Percentiles rank a stretch among this genome's conserved stretches.
phyloP scores from a whole-genome alignment of 352 stramenopile genomes.

The Globisporangium irregulare region DNA sequence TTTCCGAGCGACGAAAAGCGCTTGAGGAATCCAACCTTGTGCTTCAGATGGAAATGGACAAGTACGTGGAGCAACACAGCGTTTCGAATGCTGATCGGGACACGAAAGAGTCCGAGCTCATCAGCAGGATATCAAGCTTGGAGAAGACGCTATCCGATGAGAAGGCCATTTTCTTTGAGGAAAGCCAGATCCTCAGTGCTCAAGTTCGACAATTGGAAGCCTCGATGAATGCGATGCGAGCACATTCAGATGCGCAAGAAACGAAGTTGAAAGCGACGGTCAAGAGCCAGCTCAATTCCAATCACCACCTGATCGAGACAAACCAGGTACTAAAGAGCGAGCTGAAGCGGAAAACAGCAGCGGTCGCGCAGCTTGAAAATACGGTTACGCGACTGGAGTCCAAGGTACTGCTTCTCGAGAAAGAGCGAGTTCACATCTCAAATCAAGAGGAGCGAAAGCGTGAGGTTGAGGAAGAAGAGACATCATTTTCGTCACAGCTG shows the following conservation, averaged over 20 bases:
- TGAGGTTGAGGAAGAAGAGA: slow-evolving; percentile 26
- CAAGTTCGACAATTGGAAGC: slow-evolving; percentile 19
- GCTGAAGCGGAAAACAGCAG: slow-evolving; percentile 23
- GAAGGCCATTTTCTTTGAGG: background rate
- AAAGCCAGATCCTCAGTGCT: slow-evolving; percentile 1
- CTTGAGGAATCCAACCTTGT: background rate
- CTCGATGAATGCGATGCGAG: slow-evolving; percentile 17
- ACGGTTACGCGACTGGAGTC: slow-evolving; percentile 41
- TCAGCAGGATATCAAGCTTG: background rate
- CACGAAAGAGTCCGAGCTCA: slow-evolving; percentile 19
- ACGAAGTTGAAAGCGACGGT: slow-evolving; percentile 34
- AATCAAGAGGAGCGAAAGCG: slow-evolving; percentile 34
- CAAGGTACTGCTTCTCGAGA: slow-evolving; percentile 42
- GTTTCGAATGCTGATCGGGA: slow-evolving; percentile 34
- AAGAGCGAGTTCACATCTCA: slow-evolving; percentile 38
- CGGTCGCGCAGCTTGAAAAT: slow-evolving; percentile 28
- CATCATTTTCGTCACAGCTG: slow-evolving; percentile 33
- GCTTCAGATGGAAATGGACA: slow-evolving; percentile 8
- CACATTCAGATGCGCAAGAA: slow-evolving; percentile 29
- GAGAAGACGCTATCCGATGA: slow-evolving; percentile 2
- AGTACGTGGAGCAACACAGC: slow-evolving; percentile 24
- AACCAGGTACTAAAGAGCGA: slow-evolving; percentile 42
- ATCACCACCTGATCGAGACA: slow-evolving; percentile 32
- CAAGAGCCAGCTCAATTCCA: slow-evolving; percentile 36
- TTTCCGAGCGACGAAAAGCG: background rate